A percentile compares a stretch with the other conserved stretches of the same genome.
Conservation (phyloP, 1,139 yeast genomes). For the Geotrichum phurueaensis region DNA sequence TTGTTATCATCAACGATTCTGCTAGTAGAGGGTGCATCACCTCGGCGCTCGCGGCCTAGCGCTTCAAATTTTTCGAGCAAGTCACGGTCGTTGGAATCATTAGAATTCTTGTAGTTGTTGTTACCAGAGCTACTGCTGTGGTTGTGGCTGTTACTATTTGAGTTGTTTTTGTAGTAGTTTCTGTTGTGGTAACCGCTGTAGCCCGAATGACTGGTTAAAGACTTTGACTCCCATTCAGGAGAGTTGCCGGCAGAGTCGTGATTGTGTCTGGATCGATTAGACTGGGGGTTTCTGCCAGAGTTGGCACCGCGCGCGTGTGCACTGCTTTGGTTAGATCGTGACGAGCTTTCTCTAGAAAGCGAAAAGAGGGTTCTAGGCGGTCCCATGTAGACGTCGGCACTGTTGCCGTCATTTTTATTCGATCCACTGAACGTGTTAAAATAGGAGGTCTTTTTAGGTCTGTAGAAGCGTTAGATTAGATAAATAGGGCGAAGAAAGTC, state of each 20-base stretch:
- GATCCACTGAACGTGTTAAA: slow-evolving; percentile 6
- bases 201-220: background rate
- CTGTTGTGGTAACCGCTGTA: background rate
- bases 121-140: background rate
- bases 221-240: slow-evolving; percentile 7
- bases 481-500: background rate
- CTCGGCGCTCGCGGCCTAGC: slow-evolving; percentile 17
- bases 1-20: background rate
- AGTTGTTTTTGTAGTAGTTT: slow-evolving; percentile 5
- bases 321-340: background rate
- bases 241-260: background rate
- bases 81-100: slow-evolving; percentile 7
- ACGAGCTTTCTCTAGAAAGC: slow-evolving; percentile 1
- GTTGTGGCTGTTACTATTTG: background rate
- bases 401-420: slow-evolving; percentile 9
- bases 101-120: slow-evolving; percentile 1
- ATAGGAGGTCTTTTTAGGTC: slow-evolving; percentile 12
- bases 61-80: slow-evolving; percentile 16
- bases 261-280: slow-evolving; percentile 3
- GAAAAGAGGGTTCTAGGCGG: slow-evolving; percentile 11
- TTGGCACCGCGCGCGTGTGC: slow-evolving; percentile 1
- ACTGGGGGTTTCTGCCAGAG: slow-evolving; percentile 1
- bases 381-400: slow-evolving; percentile 8
- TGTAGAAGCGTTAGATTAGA: background rate
- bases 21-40: slow-evolving; percentile 9